These are phyloP conservation scores for Acer negundo DNA, from an alignment of 345 rosid genomes.

Conservation along the genomic window DNA sequence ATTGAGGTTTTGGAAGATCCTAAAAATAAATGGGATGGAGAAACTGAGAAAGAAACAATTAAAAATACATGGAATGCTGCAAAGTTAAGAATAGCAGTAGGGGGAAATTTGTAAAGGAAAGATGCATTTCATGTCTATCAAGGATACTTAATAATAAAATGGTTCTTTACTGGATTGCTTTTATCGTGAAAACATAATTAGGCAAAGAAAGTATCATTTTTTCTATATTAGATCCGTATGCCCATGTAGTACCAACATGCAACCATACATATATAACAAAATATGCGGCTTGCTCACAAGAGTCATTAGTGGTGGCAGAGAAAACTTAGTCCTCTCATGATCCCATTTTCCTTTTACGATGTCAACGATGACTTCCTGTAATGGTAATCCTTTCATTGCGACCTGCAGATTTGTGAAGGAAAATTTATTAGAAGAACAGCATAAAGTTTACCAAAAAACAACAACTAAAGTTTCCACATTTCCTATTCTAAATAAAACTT, in stretches of 20 bases:
- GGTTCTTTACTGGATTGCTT: neutral
- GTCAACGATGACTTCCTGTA: slow-evolving; percentile 56
- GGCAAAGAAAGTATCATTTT: neutral
- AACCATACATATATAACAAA: neutral
- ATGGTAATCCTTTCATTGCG: slow-evolving; percentile 48
- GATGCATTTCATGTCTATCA: neutral
- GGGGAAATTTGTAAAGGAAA: neutral
- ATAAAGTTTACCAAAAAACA: neutral
- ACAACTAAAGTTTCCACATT: neutral
- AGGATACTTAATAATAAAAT: neutral
- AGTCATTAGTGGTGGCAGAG: slow-evolving; percentile 91
- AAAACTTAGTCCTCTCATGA: slow-evolving; percentile 83
- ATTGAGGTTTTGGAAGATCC: neutral
- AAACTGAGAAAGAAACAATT: neutral
- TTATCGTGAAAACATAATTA: neutral
- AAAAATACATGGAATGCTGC: neutral
- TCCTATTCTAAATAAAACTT: neutral
- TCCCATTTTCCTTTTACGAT: slow-evolving; percentile 81
- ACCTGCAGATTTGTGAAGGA: slow-evolving; percentile 42
- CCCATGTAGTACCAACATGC: neutral
- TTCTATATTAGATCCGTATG: neutral
- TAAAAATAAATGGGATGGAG: neutral
- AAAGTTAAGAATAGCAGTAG: neutral
- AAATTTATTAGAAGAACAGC: neutral
- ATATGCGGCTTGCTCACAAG: slow-evolving; percentile 45